phyloP scores from a whole-genome alignment of 2,329 filamentous ascomycete species.

The Sarocladium brachiariae region DNA sequence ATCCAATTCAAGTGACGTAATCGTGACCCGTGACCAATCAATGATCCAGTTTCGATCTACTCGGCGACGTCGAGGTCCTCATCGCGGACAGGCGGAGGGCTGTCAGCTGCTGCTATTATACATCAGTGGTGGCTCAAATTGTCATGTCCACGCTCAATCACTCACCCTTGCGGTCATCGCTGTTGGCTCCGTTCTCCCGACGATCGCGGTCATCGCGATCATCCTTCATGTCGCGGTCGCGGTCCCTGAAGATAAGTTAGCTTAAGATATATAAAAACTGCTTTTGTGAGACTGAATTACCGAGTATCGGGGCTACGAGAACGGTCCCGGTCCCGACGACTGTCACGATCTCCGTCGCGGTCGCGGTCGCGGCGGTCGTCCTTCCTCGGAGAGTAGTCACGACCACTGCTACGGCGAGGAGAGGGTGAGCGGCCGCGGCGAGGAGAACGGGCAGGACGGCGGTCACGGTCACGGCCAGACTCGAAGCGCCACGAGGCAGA shows the following conservation, averaged over 20 bases:
- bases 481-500: slow-evolving; percentile 99
- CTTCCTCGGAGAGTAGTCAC: slow-evolving; percentile 82
- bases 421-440: slow-evolving; percentile 67
- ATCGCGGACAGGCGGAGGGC: slow-evolving; percentile 67
- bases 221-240: slow-evolving; percentile 52
- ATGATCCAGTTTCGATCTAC: slow-evolving; percentile 29
- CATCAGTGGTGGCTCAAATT: slow-evolving; percentile 18
- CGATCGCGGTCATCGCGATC: slow-evolving; percentile 67
- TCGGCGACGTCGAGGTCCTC: slow-evolving; percentile 97
- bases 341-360: slow-evolving; percentile 70
- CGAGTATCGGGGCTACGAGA: slow-evolving; percentile 63
- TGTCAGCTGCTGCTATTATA: slow-evolving; percentile 53
- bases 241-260: slow-evolving; percentile 33
- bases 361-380: slow-evolving; percentile 77
- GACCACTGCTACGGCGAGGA: slow-evolving; percentile 67
- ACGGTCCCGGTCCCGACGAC: slow-evolving; percentile 68
- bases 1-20: neutral
- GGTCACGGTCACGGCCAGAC: slow-evolving; percentile 72
- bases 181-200: slow-evolving; percentile 72
- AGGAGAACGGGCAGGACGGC: slow-evolving; percentile 46
- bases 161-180: slow-evolving; percentile 84
- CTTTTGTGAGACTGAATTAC: no score
- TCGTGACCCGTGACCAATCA: neutral
- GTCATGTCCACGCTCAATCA: slow-evolving; percentile 16
- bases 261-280: slow-evolving; percentile 26